phyloP scores from a whole-genome alignment of 768 basidiomycete species.

The Punctularia strigosozonata region DNA sequence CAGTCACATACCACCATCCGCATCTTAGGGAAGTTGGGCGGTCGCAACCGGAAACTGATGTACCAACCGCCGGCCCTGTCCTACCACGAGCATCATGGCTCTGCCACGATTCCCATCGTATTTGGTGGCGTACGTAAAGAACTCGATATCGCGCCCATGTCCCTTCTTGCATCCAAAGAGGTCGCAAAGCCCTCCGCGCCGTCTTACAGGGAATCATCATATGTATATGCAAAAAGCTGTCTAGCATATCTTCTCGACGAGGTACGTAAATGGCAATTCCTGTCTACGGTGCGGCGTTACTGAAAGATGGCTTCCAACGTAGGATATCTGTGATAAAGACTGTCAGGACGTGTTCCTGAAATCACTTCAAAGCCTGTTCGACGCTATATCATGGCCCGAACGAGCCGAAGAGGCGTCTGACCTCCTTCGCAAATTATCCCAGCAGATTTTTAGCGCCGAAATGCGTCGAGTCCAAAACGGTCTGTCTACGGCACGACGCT shows the following conservation, averaged over 20 bases:
- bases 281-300: too few species aligned
- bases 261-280: conserved; percentile 28
- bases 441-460: conserved; percentile 65
- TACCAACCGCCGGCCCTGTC: conserved; percentile 68
- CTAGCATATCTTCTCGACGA: conserved; percentile 64
- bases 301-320: neutral
- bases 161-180: conserved; percentile 54
- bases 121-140: conserved; percentile 57
- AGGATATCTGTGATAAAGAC: conserved; percentile 67
- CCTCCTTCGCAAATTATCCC: conserved; percentile 59
- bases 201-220: conserved; percentile 49
- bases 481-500: conserved; percentile 37
- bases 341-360: conserved; percentile 62
- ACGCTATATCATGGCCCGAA: conserved; percentile 60
- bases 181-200: conserved; percentile 37
- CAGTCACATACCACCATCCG: conserved; percentile 92
- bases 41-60: conserved; percentile 80
- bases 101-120: conserved; percentile 59
- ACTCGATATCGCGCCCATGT: conserved; percentile 57
- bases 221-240: conserved; percentile 66
- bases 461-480: conserved; percentile 46
- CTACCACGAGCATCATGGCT: conserved; percentile 58
- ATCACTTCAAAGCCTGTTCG: conserved; percentile 67
- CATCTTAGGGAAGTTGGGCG: conserved; percentile 93
- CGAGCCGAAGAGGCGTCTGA: conserved; percentile 56